These are phyloP conservation scores for Scedosporium boydii DNA, from an alignment of 2,329 filamentous ascomycete genomes.

Conservation along the genomic window DNA sequence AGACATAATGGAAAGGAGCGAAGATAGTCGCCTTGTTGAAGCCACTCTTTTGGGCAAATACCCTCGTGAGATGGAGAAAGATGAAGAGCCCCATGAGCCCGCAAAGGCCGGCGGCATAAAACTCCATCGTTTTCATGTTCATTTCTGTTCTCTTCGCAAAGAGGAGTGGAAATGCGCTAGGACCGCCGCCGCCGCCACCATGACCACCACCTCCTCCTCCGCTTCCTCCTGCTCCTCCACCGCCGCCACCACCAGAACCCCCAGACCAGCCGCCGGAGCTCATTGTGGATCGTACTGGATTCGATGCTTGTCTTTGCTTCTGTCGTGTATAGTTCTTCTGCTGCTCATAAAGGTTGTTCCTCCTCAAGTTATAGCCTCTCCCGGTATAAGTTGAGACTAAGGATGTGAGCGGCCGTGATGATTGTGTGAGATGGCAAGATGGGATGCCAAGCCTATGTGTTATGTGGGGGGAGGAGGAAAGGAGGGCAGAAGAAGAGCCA, in stretches of 20 bases:
- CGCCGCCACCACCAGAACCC: not conserved
- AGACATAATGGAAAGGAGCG: constrained; percentile 9
- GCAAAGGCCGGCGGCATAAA: constrained; percentile 10
- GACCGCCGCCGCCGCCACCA: constrained; percentile 4
- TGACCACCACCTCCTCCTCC: not conserved
- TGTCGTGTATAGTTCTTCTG: not conserved
- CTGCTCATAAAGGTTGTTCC: not conserved
- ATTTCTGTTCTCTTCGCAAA: constrained; percentile 10
- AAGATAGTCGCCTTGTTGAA: constrained; percentile 44
- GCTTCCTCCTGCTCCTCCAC: not conserved
- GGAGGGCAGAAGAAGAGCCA: not conserved
- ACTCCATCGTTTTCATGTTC: constrained; percentile 9
- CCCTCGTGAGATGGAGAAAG: constrained; percentile 8
- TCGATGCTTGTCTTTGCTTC: not conserved
- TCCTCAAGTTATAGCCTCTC: not conserved
- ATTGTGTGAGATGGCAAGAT: not conserved
- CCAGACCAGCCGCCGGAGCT: constrained; percentile 9
- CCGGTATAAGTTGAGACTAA: not conserved
- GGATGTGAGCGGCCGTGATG: not conserved
- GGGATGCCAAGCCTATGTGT: not conserved
- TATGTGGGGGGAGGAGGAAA: not conserved
- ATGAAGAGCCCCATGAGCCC: constrained; percentile 10
- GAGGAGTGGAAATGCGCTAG: not conserved
- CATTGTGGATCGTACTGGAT: constrained; percentile 10
- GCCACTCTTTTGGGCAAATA: constrained; percentile 36